Conservation (phyloP, 352 stramenopile genomes). For the Globisporangium okanoganense region DNA sequence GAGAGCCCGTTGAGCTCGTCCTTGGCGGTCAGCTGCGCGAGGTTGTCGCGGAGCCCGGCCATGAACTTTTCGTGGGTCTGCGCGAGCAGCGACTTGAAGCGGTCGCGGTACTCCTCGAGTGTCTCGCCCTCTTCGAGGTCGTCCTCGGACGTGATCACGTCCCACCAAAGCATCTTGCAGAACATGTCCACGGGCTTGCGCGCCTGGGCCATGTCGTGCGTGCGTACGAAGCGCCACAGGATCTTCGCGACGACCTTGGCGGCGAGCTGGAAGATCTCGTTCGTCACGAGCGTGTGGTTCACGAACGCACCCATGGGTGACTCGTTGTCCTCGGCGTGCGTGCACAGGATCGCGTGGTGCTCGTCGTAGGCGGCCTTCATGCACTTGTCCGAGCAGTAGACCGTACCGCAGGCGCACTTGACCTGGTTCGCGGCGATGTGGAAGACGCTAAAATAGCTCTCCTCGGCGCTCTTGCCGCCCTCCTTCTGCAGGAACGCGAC, state of each 20-base stretch:
- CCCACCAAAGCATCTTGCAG: constrained; percentile 90
- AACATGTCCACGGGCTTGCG: constrained; percentile 81
- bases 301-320: constrained; percentile 80
- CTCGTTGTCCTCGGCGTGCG: constrained; percentile 35
- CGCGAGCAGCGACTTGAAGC: constrained; percentile 55
- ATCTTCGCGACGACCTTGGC: constrained; percentile 83
- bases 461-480: constrained; percentile 51
- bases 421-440: constrained; percentile 49
- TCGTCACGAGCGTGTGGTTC: constrained; percentile 80
- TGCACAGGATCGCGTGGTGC: constrained; percentile 83
- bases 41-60: constrained; percentile 50
- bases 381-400: constrained; percentile 88
- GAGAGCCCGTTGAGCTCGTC: constrained; percentile 59
- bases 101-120: constrained; percentile 57
- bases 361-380: constrained; percentile 55
- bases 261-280: constrained; percentile 93
- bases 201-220: constrained; percentile 48
- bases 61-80: constrained; percentile 61
- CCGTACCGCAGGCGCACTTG: constrained; percentile 59
- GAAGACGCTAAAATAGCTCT: constrained; percentile 76
- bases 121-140: constrained; percentile 63
- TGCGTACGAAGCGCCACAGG: constrained; percentile 53
- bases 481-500: constrained; percentile 65
- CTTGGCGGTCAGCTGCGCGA: constrained; percentile 32
- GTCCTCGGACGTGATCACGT: constrained; percentile 71